phyloP scores from a whole-genome alignment of 192 early-diverging fungal species.

The Ramicandelaber brevisporus region DNA sequence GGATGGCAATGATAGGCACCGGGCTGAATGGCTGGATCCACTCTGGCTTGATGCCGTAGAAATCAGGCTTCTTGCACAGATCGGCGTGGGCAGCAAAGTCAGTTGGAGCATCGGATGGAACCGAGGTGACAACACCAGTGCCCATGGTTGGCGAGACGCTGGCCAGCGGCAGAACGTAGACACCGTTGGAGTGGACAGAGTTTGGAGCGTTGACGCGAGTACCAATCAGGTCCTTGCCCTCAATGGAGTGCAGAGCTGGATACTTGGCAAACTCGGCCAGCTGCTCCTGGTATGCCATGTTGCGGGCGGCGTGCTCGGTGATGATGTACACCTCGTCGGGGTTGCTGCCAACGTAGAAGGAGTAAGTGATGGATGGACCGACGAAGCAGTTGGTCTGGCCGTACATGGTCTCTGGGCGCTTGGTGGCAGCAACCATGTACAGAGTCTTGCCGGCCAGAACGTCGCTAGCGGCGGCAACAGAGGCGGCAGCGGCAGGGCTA shows the following conservation, averaged over 20 bases:
- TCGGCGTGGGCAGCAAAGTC: slow-evolving; percentile 82
- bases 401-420: slow-evolving; percentile 98
- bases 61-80: slow-evolving; percentile 78
- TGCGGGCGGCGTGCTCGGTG: slow-evolving; percentile 80
- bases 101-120: slow-evolving; percentile 96
- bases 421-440: slow-evolving; percentile 82
- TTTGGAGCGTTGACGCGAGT: slow-evolving; percentile 77
- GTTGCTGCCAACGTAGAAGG: slow-evolving; percentile 45
- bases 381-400: slow-evolving; percentile 98
- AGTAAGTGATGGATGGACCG: slow-evolving; percentile 74
- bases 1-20: slow-evolving; percentile 65
- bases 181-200: slow-evolving; percentile 33
- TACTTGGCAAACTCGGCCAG: slow-evolving; percentile 40
- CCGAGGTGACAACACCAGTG: slow-evolving; percentile 95
- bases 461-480: slow-evolving; percentile 16
- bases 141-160: slow-evolving; percentile 87
- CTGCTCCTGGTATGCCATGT: slow-evolving; percentile 89
- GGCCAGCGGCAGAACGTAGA: slow-evolving; percentile 95
- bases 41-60: slow-evolving; percentile 64
- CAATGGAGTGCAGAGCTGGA: slow-evolving; percentile 41
- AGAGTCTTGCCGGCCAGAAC: slow-evolving; percentile 47
- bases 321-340: slow-evolving; percentile 65
- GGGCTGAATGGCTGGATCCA: slow-evolving; percentile 74
- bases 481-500: slow-evolving; percentile 16
- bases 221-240: slow-evolving; percentile 60